These are phyloP conservation scores for Colletotrichum sp. DNA, from an alignment of 2,329 filamentous ascomycete species.

Conservation along the genomic window DNA sequence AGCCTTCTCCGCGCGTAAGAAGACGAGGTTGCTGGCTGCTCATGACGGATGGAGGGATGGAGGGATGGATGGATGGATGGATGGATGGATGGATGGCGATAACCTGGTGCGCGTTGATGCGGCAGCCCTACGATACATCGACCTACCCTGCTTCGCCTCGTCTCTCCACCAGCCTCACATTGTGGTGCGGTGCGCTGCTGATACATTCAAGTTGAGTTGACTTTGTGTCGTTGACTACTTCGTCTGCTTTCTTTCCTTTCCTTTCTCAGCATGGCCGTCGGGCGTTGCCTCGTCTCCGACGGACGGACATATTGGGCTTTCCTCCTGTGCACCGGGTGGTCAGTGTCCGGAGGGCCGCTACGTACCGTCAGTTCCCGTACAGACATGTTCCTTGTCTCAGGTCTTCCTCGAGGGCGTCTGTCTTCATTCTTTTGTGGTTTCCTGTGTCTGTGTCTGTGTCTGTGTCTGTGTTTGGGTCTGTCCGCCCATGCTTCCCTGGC, in stretches of 20 bases:
- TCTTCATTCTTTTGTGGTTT: neutral
- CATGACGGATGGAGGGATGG: neutral
- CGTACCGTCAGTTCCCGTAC: neutral
- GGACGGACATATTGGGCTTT: neutral
- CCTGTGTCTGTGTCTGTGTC: neutral
- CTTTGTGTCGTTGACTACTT: neutral
- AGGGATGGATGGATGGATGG: neutral
- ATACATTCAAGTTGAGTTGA: neutral
- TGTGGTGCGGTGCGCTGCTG: neutral
- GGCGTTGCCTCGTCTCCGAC: neutral
- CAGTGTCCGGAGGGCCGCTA: neutral
- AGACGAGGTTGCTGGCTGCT: neutral
- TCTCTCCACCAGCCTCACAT: neutral
- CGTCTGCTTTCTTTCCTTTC: neutral
- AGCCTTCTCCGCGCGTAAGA: neutral
- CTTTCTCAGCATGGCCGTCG: neutral
- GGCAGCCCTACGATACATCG: neutral
- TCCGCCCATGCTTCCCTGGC: neutral
- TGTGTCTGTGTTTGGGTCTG: neutral
- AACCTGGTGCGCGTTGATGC: neutral
- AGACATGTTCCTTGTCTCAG: constrained; percentile 3
- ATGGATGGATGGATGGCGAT: neutral
- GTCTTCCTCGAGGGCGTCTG: neutral
- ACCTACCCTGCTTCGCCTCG: neutral
- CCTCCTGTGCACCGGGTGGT: neutral